phyloP scores from a whole-genome alignment of 2,329 filamentous ascomycete species.

The Epicoccum sorghinum region DNA sequence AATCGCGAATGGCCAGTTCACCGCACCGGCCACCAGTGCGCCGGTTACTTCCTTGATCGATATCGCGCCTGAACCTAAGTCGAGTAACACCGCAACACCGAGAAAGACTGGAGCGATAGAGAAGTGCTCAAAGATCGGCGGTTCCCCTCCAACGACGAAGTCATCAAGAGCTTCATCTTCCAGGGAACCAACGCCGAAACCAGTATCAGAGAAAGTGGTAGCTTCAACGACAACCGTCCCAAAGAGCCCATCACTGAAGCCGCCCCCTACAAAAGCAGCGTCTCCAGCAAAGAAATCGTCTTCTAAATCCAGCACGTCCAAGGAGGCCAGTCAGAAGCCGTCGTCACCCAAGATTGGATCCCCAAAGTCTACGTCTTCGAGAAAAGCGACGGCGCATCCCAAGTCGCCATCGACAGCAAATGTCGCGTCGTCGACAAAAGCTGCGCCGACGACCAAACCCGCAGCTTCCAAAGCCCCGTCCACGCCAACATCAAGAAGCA shows the following conservation, averaged over 20 bases:
- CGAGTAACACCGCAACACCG: background rate
- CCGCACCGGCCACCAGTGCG: background rate
- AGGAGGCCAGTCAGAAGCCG: background rate
- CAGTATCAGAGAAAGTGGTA: background rate
- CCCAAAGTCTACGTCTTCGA: background rate
- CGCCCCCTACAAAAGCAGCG: background rate
- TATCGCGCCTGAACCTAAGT: conserved; percentile 6
- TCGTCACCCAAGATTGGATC: background rate
- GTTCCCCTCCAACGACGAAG: background rate
- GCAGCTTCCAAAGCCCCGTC: background rate
- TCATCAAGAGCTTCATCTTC: background rate
- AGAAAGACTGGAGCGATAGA: conserved; percentile 2
- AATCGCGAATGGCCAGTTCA: conserved; percentile 21
- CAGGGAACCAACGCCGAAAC: conserved; percentile 1
- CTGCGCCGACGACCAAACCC: background rate
- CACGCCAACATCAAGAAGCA: conserved; percentile 1
- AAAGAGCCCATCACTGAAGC: background rate
- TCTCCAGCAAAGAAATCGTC: conserved; percentile 8
- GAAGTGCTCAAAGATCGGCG: background rate
- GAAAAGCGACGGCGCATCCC: background rate
- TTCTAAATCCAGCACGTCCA: conserved; percentile 2
- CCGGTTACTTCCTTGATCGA: conserved; percentile 1
- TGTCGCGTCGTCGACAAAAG: background rate
- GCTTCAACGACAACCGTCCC: background rate
- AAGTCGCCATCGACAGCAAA: conserved; percentile 8